Evolutionary conservation across 176 grass and related monocot species (phyloP), one percentile per base, ranked within the genome.

Genomic region (Leersia perrieri): DNA sequence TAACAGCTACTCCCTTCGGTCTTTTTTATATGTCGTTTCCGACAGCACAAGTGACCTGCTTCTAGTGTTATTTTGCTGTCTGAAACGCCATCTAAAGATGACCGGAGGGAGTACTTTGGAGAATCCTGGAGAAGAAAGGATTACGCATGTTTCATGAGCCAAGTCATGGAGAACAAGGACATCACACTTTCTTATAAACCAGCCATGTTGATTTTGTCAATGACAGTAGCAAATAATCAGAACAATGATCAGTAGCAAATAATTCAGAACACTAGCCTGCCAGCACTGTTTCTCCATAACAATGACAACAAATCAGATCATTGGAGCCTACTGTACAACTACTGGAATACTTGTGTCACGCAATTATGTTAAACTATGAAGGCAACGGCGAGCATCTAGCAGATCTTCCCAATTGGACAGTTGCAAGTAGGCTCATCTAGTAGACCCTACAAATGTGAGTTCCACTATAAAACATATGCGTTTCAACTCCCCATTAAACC

Each of bases 161-260:
- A 68, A 44, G 14, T 36, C 49, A 11, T 38, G 16, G 36, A 49
- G 33, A 60, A 9, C 11, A 70, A 75, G 78, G 63, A 35, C 15
- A 60, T 32, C 13, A 0, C n/a, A 27, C 45, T 76, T 63, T 65
- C 70, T 77, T 63, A 82, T 71, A 25, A 63, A 40, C 65, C 60
- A 41, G 53, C 14, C 2, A 77, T 42, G 77, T 83, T 82, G 9
- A 33, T 57, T 87, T 35, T 71, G 20, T 27, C 41, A 72, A 70
- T 12, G 27, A 38, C 45, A n/a, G n/a, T n/a, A n/a, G n/a, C n/a
- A n/a, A n/a, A n/a, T n/a, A n/a, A n/a, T n/a, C n/a, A n/a, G n/a
- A n/a, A n/a, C n/a, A n/a, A n/a, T n/a, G n/a, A n/a, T n/a, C n/a
- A 41, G 7, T 58, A 57, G 12, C 20, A 78, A 13, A 67, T 42